Conservation (phyloP, 148 eudicot species). For the Nepenthes mirabilis region DNA sequence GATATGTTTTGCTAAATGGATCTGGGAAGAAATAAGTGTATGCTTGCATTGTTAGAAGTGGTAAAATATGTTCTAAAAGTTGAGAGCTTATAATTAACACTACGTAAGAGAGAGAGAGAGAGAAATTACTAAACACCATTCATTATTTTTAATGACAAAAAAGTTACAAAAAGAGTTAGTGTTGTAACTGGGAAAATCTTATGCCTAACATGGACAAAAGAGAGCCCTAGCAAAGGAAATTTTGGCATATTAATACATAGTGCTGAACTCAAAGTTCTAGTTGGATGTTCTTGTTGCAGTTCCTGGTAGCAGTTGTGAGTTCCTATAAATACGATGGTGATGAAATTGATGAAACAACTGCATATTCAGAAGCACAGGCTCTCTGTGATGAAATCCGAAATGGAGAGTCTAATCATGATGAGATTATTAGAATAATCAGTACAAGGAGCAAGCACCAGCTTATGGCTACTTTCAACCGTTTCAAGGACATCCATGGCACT, state of each 20-base stretch:
- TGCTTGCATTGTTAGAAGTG: no score
- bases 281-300: conserved; percentile 24
- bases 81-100: no score
- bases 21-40: no score
- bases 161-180: no score
- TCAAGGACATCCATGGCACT: conserved; percentile 49
- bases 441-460: conserved; percentile 88
- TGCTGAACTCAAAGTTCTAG: neutral
- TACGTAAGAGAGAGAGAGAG: no score
- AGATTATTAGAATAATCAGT: conserved; percentile 51
- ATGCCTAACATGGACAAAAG: neutral
- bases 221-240: neutral
- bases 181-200: no score
- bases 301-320: conserved; percentile 58
- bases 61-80: no score
- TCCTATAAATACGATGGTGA: conserved; percentile 48
- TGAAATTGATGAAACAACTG: conserved; percentile 38
- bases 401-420: conserved; percentile 45
- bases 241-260: neutral
- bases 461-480: conserved; percentile 59
- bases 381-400: conserved; percentile 44
- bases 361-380: conserved; percentile 49
- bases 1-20: no score
- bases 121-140: no score
- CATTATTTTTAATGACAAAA: no score